phyloP scores from a whole-genome alignment of 208 protist genomes.

The Entamoeba dispar region DNA sequence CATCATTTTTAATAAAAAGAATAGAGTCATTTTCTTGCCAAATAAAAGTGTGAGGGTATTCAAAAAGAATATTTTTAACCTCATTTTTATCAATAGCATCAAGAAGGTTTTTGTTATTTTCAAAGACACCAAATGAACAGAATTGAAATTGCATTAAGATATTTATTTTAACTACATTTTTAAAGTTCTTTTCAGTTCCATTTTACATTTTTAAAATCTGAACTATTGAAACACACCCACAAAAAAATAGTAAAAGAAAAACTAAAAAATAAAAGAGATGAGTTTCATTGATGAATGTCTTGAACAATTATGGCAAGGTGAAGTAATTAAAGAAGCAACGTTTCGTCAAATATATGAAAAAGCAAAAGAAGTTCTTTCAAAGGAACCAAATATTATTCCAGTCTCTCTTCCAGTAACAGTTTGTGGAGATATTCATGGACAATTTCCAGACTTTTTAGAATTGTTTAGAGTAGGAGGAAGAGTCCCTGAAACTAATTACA shows the following conservation, averaged over 20 bases:
- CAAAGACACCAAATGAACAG: not conserved
- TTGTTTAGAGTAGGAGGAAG: constrained; percentile 68
- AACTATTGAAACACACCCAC: not conserved
- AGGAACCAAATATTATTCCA: constrained; percentile 73
- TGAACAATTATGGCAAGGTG: not conserved
- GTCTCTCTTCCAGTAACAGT: constrained; percentile 67
- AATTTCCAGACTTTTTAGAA: constrained; percentile 79
- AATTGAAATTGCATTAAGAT: not conserved
- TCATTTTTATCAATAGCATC: not conserved
- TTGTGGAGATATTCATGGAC: constrained; percentile 58
- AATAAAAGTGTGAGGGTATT: not conserved
- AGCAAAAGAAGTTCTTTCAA: constrained; percentile 50
- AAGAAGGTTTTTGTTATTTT: not conserved
- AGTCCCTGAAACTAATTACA: constrained; percentile 8
- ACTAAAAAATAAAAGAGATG: not conserved
- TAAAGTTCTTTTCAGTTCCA: not conserved
- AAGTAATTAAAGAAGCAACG: not conserved
- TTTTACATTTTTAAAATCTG: not conserved
- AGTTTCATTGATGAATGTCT: not conserved
- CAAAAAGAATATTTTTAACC: not conserved
- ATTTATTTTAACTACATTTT: not conserved
- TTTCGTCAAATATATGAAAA: not conserved
- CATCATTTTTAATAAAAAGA: not conserved
- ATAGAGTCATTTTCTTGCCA: not conserved
- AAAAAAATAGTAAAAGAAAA: not conserved